Base-by-base conservation (phyloP, 2,329 filamentous ascomycete species). In the Sporothrix curviconia region DNA sequence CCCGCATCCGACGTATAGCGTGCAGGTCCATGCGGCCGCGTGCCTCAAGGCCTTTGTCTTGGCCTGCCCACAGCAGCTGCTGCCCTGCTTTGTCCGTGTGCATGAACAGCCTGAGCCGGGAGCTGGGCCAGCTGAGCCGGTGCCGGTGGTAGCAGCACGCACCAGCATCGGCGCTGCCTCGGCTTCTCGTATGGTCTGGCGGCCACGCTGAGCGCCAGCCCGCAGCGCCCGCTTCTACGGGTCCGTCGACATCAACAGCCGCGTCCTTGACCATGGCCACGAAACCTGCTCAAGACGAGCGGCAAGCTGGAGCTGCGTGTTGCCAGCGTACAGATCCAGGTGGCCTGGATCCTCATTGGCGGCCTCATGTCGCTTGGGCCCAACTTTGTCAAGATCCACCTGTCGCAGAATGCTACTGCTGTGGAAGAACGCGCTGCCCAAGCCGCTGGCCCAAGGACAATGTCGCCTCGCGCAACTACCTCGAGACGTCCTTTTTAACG, bases 341-440 rank as follows among this genome's bases (percentile, higher is more conserved):
- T 99, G 2, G 94, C 94, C 5, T 99, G 94, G 92, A 95, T 95
- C 49, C 76, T 99, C 58, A 95, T 99, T 47, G 94, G 95, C 37
- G 94, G 95, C 0, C 76, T 99, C 56, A 97, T 97, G 92, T 91
- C 92, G 0, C 80, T 99, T 1, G 94, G 94, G 0, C 92, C 94
- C 4, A 97, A 96, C 70, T 99, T 99, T 70, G 92, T 97, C 71
- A 99, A 99, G 73, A 97, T 97, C 24, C 94, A 99, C 71, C 80
- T 99, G 7, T 92, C 92, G 2, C 94, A 99, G 68, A n/a, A 78
- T 99, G 22, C 83, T 99, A 57, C 76, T 99, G 8, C 76, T 99
- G 7, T 99, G 94, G 94, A 96, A 96, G 72, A 99, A 97, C 70
- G 92, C 94, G 0, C 78, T 99, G 11, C 92, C 95, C 0, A 96